These are phyloP conservation scores for Tolypocladium ophioglossoides DNA, from an alignment of 2,329 filamentous ascomycete species.

Conservation along the genomic window DNA sequence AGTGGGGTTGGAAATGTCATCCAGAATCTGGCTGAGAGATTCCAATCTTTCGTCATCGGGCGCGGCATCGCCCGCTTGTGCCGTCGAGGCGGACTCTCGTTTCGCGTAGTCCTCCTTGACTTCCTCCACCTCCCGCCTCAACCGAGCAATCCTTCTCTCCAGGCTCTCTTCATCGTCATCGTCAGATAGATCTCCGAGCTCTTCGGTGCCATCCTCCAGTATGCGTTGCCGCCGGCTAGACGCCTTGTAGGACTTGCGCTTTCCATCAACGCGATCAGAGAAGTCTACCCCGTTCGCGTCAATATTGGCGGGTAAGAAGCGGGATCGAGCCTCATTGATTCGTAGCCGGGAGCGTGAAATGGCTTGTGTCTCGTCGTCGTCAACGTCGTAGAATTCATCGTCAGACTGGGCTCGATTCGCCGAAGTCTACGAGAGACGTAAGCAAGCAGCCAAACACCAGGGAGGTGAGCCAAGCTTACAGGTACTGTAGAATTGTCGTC, in stretches of 20 bases:
- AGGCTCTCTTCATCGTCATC: constrained; percentile 67
- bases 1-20: constrained; percentile 43
- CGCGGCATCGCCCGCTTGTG: constrained; percentile 36
- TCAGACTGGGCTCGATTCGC: constrained; percentile 47
- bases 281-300: constrained; percentile 76
- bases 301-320: constrained; percentile 66
- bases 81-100: constrained; percentile 35
- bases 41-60: constrained; percentile 31
- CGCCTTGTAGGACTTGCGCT: constrained; percentile 73
- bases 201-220: constrained; percentile 51
- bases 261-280: constrained; percentile 75
- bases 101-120: constrained; percentile 52
- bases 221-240: constrained; percentile 57
- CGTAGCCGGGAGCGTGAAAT: constrained; percentile 71
- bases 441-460: constrained; percentile 8
- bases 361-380: constrained; percentile 51
- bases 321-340: constrained; percentile 66
- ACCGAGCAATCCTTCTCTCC: constrained; percentile 66
- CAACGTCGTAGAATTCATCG: constrained; percentile 51
- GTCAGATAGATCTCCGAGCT: constrained; percentile 66
- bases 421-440: constrained; percentile 32
- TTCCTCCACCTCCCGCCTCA: constrained; percentile 75
- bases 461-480: constrained; percentile 35
- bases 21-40: constrained; percentile 61
- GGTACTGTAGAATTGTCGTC: constrained; percentile 81